A percentile compares a stretch with the other conserved stretches of the same genome.
Evolutionary conservation across 768 basidiomycete species (phyloP).

Genomic region (Lactarius pseudohatsudake): DNA sequence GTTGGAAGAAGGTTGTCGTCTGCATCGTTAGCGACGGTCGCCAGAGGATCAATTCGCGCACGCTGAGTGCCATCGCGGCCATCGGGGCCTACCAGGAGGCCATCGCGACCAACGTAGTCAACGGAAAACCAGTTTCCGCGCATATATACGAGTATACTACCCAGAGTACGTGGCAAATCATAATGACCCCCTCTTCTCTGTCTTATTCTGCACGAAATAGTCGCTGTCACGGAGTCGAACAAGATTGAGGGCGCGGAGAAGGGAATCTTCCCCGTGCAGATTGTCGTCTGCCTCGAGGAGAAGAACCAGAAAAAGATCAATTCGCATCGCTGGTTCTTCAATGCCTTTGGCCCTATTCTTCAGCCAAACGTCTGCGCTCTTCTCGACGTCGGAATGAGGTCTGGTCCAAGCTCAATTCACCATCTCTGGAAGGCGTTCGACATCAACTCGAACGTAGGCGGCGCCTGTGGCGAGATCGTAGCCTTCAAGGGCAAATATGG

Average conservation of each 20-base stretch:
- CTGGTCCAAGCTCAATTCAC: too few relatives aligned
- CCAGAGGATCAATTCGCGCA: conserved; percentile 78
- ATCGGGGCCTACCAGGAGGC: conserved; percentile 99
- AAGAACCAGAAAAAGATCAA: too few relatives aligned
- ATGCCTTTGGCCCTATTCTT: too few relatives aligned
- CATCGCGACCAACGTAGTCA: conserved; percentile 82
- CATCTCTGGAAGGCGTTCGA: too few relatives aligned
- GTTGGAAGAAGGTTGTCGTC: conserved; percentile 98
- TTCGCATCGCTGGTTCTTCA: too few relatives aligned
- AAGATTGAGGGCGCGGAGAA: conserved; percentile 79
- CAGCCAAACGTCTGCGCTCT: too few relatives aligned
- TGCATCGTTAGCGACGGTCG: conserved; percentile 90
- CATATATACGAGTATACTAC: conserved; percentile 96
- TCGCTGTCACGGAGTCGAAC: conserved; percentile 77
- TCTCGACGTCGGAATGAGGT: too few relatives aligned
- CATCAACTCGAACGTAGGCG: too few relatives aligned
- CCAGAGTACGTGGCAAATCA: conserved; percentile 57
- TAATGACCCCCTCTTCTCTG: background rate
- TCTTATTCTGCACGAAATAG: conserved; percentile 39
- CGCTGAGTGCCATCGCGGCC: conserved; percentile 86
- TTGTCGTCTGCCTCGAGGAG: too few relatives aligned
- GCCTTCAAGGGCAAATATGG: too few relatives aligned
- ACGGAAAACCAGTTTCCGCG: conserved; percentile 77
- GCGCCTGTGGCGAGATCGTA: too few relatives aligned
- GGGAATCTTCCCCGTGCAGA: conserved; percentile 83